Percentiles rank a stretch among this genome's conserved stretches.
These are phyloP conservation scores for Hypoxylon sp. DNA, from an alignment of 2,329 filamentous ascomycete species.

Conservation along the genomic window DNA sequence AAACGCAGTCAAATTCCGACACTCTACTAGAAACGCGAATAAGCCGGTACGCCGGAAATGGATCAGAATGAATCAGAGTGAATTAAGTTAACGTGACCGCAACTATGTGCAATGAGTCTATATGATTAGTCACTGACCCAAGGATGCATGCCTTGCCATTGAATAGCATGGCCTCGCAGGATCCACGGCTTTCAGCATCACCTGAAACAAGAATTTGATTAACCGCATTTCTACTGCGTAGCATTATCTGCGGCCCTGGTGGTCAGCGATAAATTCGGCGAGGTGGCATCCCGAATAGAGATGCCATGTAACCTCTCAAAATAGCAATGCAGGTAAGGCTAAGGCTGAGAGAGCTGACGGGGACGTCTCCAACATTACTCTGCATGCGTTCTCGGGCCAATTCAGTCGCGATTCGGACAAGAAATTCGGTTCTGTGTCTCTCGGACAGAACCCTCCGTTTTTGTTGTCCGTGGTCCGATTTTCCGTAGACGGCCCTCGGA, in stretches of 20 bases:
- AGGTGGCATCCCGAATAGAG: constrained; percentile 13
- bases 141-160: constrained; percentile 20
- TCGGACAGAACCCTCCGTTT: constrained; percentile 12
- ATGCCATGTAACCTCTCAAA: constrained; percentile 36
- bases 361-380: constrained; percentile 16
- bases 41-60: not conserved
- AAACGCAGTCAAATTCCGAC: not conserved
- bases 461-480: constrained; percentile 8
- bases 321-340: constrained; percentile 41
- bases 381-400: constrained; percentile 9
- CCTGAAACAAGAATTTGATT: constrained; percentile 44
- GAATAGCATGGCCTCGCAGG: constrained; percentile 33
- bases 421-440: constrained; percentile 4
- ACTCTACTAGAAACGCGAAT: constrained; percentile 17
- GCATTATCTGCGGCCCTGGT: constrained; percentile 31
- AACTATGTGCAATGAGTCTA: constrained; percentile 11
- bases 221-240: constrained; percentile 28
- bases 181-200: constrained; percentile 34
- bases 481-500: not conserved
- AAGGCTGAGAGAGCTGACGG: constrained; percentile 38
- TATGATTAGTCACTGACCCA: constrained; percentile 11
- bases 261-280: constrained; percentile 34
- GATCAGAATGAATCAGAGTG: constrained; percentile 1
- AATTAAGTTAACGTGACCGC: constrained; percentile 7
- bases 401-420: constrained; percentile 9